Evolutionary conservation across 345 rosid genomes (phyloP).

Genomic region (Hibiscus mutabilis): DNA sequence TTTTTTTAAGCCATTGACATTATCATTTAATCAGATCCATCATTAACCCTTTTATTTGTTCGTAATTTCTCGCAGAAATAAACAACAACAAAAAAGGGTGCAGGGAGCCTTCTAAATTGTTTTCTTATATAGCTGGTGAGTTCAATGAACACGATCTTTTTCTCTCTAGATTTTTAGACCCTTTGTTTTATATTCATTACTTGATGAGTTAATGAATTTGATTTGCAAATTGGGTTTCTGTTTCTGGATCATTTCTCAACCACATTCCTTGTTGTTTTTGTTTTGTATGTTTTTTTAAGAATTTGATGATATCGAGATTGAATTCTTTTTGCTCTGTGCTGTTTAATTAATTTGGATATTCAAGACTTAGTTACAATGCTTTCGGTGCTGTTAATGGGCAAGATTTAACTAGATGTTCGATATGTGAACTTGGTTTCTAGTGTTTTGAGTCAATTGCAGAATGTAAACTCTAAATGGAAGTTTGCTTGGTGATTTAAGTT

Average conservation of each 20-base stretch:
- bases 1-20: not conserved
- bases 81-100: not conserved
- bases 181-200: not conserved
- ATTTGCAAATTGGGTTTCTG: not conserved
- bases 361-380: not conserved
- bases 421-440: not conserved
- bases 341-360: not conserved
- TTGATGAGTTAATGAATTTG: not conserved
- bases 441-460: not conserved
- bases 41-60: not conserved
- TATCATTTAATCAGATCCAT: constrained; percentile 7
- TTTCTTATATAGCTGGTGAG: not conserved
- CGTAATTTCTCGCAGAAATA: not conserved
- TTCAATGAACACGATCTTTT: not conserved
- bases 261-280: not conserved
- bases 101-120: not conserved
- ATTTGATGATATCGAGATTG: not conserved
- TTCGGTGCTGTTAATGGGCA: not conserved
- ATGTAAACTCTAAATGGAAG: not conserved
- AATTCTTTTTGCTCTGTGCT: not conserved
- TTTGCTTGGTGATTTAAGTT: constrained; percentile 4
- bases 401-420: not conserved
- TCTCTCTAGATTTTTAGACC: not conserved
- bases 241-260: not conserved
- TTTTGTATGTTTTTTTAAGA: not conserved